phyloP scores from a whole-genome alignment of 495 filamentous ascomycete genomes.

The Podospora bellae-mahoneyi region DNA sequence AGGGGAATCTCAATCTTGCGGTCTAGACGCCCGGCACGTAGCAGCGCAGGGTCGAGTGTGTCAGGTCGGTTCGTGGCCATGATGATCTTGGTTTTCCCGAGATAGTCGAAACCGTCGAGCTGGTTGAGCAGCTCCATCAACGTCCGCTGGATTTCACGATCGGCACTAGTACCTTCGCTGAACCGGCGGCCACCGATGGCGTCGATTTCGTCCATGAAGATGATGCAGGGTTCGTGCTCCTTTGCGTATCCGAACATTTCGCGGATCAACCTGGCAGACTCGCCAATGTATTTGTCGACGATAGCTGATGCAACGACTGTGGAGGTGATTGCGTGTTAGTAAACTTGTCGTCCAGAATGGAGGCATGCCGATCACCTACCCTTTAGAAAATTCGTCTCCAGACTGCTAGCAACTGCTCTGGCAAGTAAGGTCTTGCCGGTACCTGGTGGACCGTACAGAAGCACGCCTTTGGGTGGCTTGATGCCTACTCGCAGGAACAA shows the following conservation, averaged over 20 bases:
- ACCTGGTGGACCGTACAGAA: conserved; percentile 96
- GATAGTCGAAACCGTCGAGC: conserved; percentile 97
- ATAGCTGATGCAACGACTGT: conserved; percentile 98
- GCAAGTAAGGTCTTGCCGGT: conserved; percentile 97
- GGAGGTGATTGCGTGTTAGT: conserved; percentile 5
- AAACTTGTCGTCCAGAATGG: neutral
- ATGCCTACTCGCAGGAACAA: conserved; percentile 96
- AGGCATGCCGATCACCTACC: conserved; percentile 49
- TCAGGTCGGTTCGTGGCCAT: conserved; percentile 99
- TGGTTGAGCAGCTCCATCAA: conserved; percentile 99
- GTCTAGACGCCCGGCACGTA: conserved; percentile 91
- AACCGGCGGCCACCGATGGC: conserved; percentile 97
- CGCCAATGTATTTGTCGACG: conserved; percentile 99
- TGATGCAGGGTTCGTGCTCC: conserved; percentile 99
- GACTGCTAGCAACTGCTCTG: conserved; percentile 89
- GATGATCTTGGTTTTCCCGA: conserved; percentile 99
- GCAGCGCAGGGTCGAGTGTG: conserved; percentile 90
- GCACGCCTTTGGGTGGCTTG: conserved; percentile 96
- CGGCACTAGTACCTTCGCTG: conserved; percentile 96
- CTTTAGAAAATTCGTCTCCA: conserved; percentile 99
- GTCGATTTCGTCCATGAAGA: conserved; percentile 99
- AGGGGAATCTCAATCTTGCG: conserved; percentile 98
- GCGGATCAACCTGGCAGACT: conserved; percentile 93
- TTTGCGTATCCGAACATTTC: conserved; percentile 99
- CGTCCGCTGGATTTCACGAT: conserved; percentile 98